Conservation (phyloP, 2,329 filamentous ascomycete genomes). For the Pyricularia grisea region DNA sequence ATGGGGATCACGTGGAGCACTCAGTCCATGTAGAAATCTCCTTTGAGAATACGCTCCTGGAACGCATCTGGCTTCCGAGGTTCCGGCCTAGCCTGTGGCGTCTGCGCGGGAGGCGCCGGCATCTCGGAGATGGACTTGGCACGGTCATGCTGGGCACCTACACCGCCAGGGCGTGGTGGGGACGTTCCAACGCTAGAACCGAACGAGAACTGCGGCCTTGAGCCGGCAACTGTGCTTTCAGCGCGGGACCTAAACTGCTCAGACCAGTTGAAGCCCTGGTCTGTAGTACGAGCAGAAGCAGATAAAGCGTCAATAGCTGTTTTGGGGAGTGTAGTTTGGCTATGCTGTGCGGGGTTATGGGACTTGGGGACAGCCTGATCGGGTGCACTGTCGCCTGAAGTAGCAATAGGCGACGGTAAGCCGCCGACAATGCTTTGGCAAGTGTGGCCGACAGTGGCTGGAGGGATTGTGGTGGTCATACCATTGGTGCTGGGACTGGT, state of each 20-base stretch:
- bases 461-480: conserved; percentile 28
- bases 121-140: conserved; percentile 62
- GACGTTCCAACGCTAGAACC: conserved; percentile 32
- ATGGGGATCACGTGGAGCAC: neutral
- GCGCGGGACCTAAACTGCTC: conserved; percentile 90
- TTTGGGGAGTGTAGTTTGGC: conserved; percentile 28
- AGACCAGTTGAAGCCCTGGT: conserved; percentile 94
- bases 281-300: conserved; percentile 46
- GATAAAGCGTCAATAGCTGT: conserved; percentile 55
- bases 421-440: conserved; percentile 16
- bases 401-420: conserved; percentile 1
- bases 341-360: conserved; percentile 7
- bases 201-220: conserved; percentile 50
- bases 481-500: conserved; percentile 54
- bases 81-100: conserved; percentile 36
- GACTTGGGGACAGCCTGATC: conserved; percentile 2
- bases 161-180: conserved; percentile 25
- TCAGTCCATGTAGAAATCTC: conserved; percentile 97
- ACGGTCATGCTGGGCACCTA: conserved; percentile 44
- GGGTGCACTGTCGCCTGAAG: neutral
- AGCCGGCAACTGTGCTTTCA: conserved; percentile 61
- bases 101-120: conserved; percentile 45
- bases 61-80: conserved; percentile 79
- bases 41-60: conserved; percentile 94
- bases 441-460: conserved; percentile 13